phyloP scores from a whole-genome alignment of 495 filamentous ascomycete species.

The Hypoxylon fuscum region DNA sequence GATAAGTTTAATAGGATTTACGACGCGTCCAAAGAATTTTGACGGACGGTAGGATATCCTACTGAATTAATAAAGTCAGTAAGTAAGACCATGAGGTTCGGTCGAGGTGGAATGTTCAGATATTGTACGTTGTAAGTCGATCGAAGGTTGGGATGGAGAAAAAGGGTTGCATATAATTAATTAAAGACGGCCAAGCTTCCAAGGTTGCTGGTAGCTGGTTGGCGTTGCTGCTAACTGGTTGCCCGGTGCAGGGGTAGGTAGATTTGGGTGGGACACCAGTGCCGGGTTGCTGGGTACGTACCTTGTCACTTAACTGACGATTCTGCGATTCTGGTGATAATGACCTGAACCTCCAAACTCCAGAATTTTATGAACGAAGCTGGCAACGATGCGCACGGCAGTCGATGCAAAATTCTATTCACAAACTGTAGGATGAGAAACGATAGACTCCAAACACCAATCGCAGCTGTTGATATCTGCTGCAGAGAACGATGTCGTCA shows the following conservation, averaged over 20 bases:
- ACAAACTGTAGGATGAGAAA: too few species aligned
- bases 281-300: constrained; percentile 1
- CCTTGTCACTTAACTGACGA: constrained; percentile 1
- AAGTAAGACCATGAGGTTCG: constrained; percentile 11
- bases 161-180: constrained; percentile 2
- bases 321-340: background rate
- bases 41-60: constrained; percentile 4
- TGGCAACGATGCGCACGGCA: too few species aligned
- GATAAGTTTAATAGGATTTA: too few species aligned
- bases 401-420: too few species aligned
- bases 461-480: too few species aligned
- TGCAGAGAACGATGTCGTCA: too few species aligned
- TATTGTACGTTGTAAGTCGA: background rate
- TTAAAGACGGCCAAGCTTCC: constrained; percentile 7
- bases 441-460: too few species aligned
- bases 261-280: too few species aligned
- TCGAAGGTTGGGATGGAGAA: background rate
- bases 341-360: too few species aligned
- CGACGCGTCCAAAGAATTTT: too few species aligned
- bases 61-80: background rate
- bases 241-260: background rate
- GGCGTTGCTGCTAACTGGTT: too few species aligned
- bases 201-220: background rate
- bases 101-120: background rate
- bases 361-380: too few species aligned